Base-by-base conservation (phyloP, 192 early-diverging fungal genomes). In the Coemansia sp. region DNA sequence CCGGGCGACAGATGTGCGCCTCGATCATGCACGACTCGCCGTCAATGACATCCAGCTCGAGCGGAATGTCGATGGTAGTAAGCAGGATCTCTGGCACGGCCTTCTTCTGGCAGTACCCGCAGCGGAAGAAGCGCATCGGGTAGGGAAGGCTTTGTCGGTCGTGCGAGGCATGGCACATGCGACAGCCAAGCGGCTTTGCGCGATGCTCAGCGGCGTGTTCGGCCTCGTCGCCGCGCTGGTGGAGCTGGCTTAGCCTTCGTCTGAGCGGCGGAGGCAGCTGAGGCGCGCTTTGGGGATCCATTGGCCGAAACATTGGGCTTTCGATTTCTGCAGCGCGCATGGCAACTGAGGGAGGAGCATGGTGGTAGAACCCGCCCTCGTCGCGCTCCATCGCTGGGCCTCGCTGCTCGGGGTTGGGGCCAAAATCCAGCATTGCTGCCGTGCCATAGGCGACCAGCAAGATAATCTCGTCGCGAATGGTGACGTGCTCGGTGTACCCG, bases 81-180 rank as follows among this genome's bases (percentile, higher is more conserved):
- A 94, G 70, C 10, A 91, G 36, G 15, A 94, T 79, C 63, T 94
- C 92, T 0, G 93, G 92, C 0, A 94, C 93, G 64, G 87, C 88
- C 39, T 88, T 88, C 47, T 85, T 88, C 59, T 88, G 84, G 74
- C 93, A 94, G 31, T 80, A 78, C 27, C 76, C 84, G 64, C 93
- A 94, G 45, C 84, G 87, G 29, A 85, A 76, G 46, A 69, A 69
- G 4, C 67, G 82, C 87, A 91, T 93, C 8, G 89, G 89, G 62
- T 89, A 92, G 1, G 90, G 87, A 8, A 89, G 85, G 14, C 87
- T 87, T 37, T 83, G 72, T 6, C 88, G 77, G 27, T 83, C 69
- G 60, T 88, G 90, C 0, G 91, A 81, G 32, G 92, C 90, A 68
- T 94, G 92, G 51, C 86, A 89, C 56, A 87, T 79, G 31, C 79